Percentiles rank a stretch among this genome's conserved stretches.
Conservation (phyloP, 1,139 yeast genomes). For the Pneumocystis carinii region DNA sequence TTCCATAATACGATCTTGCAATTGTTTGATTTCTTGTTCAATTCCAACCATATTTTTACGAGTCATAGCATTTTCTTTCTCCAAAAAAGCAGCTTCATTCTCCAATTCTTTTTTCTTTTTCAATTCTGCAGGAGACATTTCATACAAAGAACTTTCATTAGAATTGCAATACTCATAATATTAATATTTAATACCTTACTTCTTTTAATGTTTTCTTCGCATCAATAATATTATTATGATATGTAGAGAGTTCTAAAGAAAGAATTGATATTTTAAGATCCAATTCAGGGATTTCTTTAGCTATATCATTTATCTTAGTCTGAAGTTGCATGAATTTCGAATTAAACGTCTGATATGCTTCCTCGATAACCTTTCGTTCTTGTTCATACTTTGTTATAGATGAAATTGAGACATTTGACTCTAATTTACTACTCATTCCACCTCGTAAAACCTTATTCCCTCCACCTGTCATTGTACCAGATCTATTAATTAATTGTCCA, state of each 20-base stretch:
- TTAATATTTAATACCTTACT: conserved; percentile 15
- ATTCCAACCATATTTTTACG: conserved; percentile 42
- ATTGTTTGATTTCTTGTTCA: conserved; percentile 40
- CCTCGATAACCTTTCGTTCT: conserved; percentile 37
- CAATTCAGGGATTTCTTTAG: conserved; percentile 55
- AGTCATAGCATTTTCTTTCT: conserved; percentile 31
- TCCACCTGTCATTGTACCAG: conserved; percentile 97
- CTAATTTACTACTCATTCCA: conserved; percentile 35
- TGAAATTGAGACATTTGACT: conserved; percentile 34
- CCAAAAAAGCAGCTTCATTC: conserved; percentile 24
- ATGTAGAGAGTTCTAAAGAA: conserved; percentile 50
- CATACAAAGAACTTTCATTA: conserved; percentile 1
- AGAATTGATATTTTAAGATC: conserved; percentile 48
- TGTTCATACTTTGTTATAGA: conserved; percentile 48
- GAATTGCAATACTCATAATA: conserved; percentile 11
- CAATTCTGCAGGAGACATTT: conserved; percentile 3
- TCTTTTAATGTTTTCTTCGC: conserved; percentile 24
- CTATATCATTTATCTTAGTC: conserved; percentile 34
- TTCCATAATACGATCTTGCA: conserved; percentile 71
- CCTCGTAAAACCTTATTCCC: conserved; percentile 56
- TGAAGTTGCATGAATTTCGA: conserved; percentile 22
- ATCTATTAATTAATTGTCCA: conserved; percentile 84
- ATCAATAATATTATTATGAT: conserved; percentile 35
- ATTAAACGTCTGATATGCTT: conserved; percentile 46
- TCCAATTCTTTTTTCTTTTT: conserved; percentile 17